phyloP scores from a whole-genome alignment of 2,329 filamentous ascomycete species.

The Diaporthe australafricana region DNA sequence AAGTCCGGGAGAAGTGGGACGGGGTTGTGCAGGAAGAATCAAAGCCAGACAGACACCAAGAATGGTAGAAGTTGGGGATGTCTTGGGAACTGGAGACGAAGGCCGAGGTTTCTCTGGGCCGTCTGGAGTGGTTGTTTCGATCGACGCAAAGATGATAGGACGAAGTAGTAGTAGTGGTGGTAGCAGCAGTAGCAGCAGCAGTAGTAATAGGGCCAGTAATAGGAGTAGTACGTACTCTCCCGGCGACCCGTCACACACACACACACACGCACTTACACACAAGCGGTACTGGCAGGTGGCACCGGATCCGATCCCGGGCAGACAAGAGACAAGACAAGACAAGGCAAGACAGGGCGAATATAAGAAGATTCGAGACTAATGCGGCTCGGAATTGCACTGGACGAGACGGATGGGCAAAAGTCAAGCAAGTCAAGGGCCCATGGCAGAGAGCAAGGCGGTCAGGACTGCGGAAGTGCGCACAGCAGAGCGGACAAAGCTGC shows the following conservation, averaged over 20 bases:
- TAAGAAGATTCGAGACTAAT: conserved; percentile 7
- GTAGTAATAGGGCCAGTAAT: no score
- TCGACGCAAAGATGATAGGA: conserved; percentile 28
- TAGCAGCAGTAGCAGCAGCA: no score
- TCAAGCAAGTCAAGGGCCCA: conserved; percentile 8
- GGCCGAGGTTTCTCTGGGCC: conserved; percentile 19
- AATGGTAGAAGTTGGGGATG: conserved; percentile 6
- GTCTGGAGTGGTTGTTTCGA: conserved; percentile 29
- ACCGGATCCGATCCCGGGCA: conserved; percentile 1
- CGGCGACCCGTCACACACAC: not conserved
- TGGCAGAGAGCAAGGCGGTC: not conserved
- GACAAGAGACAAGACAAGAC: not conserved
- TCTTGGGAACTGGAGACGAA: conserved; percentile 20
- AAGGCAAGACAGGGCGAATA: not conserved
- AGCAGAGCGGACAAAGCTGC: not conserved
- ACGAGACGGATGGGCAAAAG: conserved; percentile 19
- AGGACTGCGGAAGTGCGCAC: not conserved
- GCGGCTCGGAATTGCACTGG: conserved; percentile 12
- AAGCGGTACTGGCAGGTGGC: not conserved
- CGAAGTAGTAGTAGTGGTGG: not conserved
- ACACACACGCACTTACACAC: not conserved
- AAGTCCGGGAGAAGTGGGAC: conserved; percentile 15
- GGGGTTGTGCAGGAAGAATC: conserved; percentile 12
- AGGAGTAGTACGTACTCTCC: not conserved
- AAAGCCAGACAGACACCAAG: not conserved